Conservation (phyloP, 2,329 filamentous ascomycete species). For the Botryotinia convoluta region DNA sequence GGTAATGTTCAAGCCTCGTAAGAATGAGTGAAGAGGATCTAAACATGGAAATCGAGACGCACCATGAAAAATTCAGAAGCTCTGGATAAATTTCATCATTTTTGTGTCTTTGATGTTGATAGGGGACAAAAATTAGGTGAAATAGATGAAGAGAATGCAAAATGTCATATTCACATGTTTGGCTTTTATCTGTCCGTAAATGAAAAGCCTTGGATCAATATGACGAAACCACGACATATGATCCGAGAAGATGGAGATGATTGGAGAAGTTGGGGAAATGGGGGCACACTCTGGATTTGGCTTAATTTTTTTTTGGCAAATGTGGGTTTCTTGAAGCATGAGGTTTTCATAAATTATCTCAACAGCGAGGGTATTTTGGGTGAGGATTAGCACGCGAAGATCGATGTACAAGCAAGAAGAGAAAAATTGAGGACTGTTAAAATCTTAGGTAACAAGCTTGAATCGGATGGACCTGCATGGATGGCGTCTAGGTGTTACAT, state of each 20-base stretch:
- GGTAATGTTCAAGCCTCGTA: constrained; percentile 1
- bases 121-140: not conserved
- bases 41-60: not conserved
- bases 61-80: not conserved
- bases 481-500: not conserved
- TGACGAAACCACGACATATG: constrained; percentile 16
- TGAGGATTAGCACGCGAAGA: constrained; percentile 1
- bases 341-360: constrained; percentile 3
- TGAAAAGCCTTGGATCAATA: constrained; percentile 7
- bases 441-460: not conserved
- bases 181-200: not conserved
- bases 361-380: not conserved
- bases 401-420: not conserved
- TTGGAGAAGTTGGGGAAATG: constrained; percentile 10
- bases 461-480: constrained; percentile 19
- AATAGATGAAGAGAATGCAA: constrained; percentile 12
- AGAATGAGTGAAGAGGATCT: not conserved
- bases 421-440: not conserved
- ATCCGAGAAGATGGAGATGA: constrained; percentile 3
- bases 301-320: not conserved
- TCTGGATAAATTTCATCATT: not conserved
- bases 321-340: constrained; percentile 1
- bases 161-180: constrained; percentile 18
- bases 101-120: not conserved
- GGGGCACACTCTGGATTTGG: not conserved